Base-by-base conservation (phyloP, 257 asterid species). In the Capsicum pubescens region DNA sequence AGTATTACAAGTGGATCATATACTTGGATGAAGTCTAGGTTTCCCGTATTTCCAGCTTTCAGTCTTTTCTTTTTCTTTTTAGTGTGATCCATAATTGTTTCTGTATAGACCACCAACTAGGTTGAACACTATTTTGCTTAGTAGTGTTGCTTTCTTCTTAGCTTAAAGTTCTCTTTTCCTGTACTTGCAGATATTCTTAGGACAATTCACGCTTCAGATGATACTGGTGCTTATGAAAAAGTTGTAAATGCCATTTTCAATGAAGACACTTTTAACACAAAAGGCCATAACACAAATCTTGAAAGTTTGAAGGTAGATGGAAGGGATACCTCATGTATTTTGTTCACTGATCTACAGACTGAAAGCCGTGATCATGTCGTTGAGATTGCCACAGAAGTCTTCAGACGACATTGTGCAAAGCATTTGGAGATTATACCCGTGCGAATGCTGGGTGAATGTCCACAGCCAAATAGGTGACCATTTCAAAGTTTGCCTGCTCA, bases 131-230 rank as follows among this genome's bases (percentile, higher is more conserved):
- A 58, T 32, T 79, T 21, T 79, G 76, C 70, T 63, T 48, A 84
- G n/a, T 26, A 72, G 60, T 72, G 82, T 50, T 84, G 85, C 82
- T 15, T 61, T 85, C 60, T 74, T 77, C 68, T 68, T 79, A 82
- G 77, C 82, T 72, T 81, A 55, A 82, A 70, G 50, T 64, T 86
- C 21, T 84, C 56, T 70, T 21, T 70, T 79, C 85, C 77, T 66
- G 61, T 63, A 66, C 88, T 69, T 90, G 91, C 93, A 95, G 98
- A 92, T 91, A 86, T 94, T 74, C 87, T 94, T 16, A 90, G 94
- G 79, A 92, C 97, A 85, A 90, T 96, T 88, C 97, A 96, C 87
- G 88, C 88, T 87, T 89, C 97, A 50, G 99, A 96, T 87, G 98
- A 94, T 89, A 92, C 93, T 39, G 87, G 91, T 80, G 81, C 91